Percentiles rank a stretch among this genome's conserved stretches.
Evolutionary conservation across 805 yeast species (phyloP).

Genomic region (Clavispora asparagi): DNA sequence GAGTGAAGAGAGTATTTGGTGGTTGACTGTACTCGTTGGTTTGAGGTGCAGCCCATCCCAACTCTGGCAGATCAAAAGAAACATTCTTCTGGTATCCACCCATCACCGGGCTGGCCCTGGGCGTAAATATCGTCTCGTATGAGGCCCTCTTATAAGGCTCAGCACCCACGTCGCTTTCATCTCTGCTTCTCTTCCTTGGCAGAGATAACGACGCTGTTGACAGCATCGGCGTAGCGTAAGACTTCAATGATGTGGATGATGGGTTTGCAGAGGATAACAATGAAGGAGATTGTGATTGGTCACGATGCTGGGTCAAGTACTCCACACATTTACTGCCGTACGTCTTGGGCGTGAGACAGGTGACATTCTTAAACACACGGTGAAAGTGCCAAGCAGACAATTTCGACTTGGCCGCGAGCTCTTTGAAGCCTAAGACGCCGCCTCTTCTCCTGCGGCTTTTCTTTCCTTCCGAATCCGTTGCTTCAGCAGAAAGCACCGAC

Average conservation of each 20-base stretch:
- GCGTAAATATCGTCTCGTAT: not conserved
- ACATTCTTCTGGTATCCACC: not conserved
- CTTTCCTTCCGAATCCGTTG: constrained; percentile 10
- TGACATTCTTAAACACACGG: constrained; percentile 79
- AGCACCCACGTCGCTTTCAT: not conserved
- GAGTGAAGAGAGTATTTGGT: not conserved
- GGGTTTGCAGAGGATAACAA: not conserved
- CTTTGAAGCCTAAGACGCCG: constrained; percentile 78
- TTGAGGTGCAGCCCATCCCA: not conserved
- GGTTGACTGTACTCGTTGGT: not conserved
- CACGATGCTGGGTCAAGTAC: constrained; percentile 33
- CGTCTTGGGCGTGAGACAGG: constrained; percentile 83
- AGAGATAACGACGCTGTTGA: not conserved
- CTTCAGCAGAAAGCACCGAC: constrained; percentile 14
- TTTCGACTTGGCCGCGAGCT: constrained; percentile 77
- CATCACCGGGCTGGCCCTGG: not conserved
- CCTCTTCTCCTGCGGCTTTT: constrained; percentile 61
- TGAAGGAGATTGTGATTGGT: not conserved
- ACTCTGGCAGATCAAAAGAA: not conserved
- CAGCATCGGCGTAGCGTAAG: constrained; percentile 4
- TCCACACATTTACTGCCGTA: constrained; percentile 83
- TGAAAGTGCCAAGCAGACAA: constrained; percentile 92
- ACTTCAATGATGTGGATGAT: not conserved
- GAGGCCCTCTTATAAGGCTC: not conserved
- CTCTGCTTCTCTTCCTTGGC: constrained; percentile 1